Evolutionary conservation across 495 filamentous ascomycete species (phyloP).

Genomic region (Friedmanniomyces endolithicus): DNA sequence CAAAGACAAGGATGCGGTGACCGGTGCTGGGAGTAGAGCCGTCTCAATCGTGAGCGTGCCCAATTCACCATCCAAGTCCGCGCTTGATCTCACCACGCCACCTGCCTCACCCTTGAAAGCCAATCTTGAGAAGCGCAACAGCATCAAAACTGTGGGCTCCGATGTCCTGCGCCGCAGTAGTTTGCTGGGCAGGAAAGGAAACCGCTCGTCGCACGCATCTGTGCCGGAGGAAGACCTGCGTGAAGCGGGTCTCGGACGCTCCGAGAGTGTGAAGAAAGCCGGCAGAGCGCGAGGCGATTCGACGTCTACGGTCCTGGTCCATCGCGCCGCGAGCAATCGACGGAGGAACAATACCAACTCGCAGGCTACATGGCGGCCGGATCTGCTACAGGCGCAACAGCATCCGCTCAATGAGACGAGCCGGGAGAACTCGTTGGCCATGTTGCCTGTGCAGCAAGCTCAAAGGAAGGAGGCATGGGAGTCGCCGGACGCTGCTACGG

Average conservation of each 20-base stretch:
- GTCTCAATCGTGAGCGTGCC: not conserved
- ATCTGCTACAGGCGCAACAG: conserved; percentile 4
- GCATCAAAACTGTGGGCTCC: conserved; percentile 11
- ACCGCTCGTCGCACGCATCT: conserved; percentile 13
- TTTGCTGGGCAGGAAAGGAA: conserved; percentile 1
- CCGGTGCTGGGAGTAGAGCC: not conserved
- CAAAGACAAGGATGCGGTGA: not conserved
- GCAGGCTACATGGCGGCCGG: conserved; percentile 16
- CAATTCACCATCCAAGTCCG: conserved; percentile 9
- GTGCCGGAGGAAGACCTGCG: conserved; percentile 1
- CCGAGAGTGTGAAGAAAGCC: not conserved
- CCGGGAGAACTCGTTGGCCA: not conserved
- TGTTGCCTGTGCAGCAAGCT: not conserved
- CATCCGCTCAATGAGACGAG: conserved; percentile 4
- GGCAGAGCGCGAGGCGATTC: conserved; percentile 10
- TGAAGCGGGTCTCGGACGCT: not conserved
- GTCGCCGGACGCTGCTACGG: not conserved
- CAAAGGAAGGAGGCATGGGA: not conserved
- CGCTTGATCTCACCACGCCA: not conserved
- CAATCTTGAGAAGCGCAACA: conserved; percentile 15
- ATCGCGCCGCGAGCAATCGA: conserved; percentile 17
- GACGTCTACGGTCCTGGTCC: conserved; percentile 13
- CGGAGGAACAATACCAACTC: conserved; percentile 6
- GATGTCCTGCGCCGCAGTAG: conserved; percentile 11
- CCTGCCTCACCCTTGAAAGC: not conserved